Evolutionary conservation across 306 rosid species (phyloP).

Genomic region (Pyrus communis): DNA sequence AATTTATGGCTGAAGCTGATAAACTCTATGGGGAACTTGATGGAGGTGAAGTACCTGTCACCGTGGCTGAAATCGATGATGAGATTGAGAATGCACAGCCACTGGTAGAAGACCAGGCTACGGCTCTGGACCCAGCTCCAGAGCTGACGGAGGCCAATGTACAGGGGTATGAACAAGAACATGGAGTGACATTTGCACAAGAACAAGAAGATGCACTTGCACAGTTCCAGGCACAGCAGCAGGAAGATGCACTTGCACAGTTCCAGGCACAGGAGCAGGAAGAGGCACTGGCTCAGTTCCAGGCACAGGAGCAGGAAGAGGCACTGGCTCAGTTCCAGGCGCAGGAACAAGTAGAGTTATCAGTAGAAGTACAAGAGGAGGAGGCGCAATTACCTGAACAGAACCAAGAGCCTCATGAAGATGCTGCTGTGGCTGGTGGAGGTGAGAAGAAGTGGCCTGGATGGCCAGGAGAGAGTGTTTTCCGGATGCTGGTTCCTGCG

Average conservation of each 20-base stretch:
- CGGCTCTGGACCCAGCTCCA: neutral
- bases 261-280: neutral
- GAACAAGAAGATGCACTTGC: neutral
- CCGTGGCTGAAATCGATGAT: neutral
- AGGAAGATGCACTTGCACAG: neutral
- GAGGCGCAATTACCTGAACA: neutral
- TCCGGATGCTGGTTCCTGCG: constrained; percentile 91
- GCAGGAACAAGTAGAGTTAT: constrained; percentile 4
- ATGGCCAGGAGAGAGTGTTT: constrained; percentile 98
- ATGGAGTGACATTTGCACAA: neutral
- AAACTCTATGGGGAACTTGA: constrained; percentile 25
- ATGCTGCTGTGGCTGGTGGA: constrained; percentile 31
- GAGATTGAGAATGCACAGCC: neutral
- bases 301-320: constrained; percentile 8
- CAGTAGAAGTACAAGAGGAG: constrained; percentile 3
- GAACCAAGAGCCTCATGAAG: constrained; percentile 36
- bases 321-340: constrained; percentile 5
- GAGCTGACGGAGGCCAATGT: neutral
- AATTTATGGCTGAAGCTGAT: constrained; percentile 62
- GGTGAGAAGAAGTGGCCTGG: constrained; percentile 99
- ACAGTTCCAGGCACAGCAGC: neutral
- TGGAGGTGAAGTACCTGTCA: constrained; percentile 26
- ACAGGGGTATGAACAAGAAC: neutral
- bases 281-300: neutral
- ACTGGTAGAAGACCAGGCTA: neutral